A percentile compares a stretch with the other conserved stretches of the same genome.
phyloP scores from a whole-genome alignment of 139 green algal genomes.

The Auxenochlorella protothecoides region DNA sequence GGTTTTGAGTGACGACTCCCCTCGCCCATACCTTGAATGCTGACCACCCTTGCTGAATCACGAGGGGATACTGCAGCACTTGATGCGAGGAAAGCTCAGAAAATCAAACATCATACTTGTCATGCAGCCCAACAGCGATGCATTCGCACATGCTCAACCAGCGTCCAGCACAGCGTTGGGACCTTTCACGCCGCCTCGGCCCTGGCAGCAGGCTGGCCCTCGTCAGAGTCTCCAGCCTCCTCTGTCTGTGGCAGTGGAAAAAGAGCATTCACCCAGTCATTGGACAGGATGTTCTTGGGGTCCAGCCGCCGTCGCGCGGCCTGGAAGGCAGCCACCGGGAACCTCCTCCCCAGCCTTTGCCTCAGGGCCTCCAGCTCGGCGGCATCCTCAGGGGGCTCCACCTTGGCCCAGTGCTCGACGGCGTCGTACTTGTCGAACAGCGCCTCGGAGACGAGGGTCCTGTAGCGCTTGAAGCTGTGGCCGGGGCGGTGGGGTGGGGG shows the following conservation, averaged over 20 bases:
- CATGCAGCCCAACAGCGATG: background rate
- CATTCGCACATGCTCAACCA: background rate
- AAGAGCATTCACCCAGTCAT: slow-evolving; percentile 57
- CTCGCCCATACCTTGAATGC: too few relatives aligned
- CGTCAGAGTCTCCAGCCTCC: background rate
- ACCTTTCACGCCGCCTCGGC: too few relatives aligned
- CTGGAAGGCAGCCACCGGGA: slow-evolving; percentile 45
- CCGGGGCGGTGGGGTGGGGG: background rate
- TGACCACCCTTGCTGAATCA: too few relatives aligned
- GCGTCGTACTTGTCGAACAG: slow-evolving; percentile 68
- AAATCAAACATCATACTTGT: background rate
- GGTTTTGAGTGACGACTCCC: too few relatives aligned
- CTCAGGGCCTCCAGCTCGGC: slow-evolving; percentile 16
- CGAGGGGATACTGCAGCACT: too few relatives aligned
- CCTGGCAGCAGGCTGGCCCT: background rate
- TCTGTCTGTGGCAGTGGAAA: slow-evolving; percentile 16
- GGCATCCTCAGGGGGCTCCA: slow-evolving; percentile 53
- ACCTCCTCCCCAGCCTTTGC: slow-evolving; percentile 29
- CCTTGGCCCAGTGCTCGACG: slow-evolving; percentile 93
- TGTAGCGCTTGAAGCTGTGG: slow-evolving; percentile 72
- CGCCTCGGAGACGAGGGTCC: slow-evolving; percentile 41
- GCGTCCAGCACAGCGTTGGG: too few relatives aligned
- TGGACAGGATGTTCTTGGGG: slow-evolving; percentile 76
- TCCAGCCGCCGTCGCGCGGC: slow-evolving; percentile 55
- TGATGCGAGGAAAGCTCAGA: background rate